Evolutionary conservation across 2,329 filamentous ascomycete species (phyloP), one percentile per base, ranked within the genome.

Genomic region (Hymenoscyphus infarciens): DNA sequence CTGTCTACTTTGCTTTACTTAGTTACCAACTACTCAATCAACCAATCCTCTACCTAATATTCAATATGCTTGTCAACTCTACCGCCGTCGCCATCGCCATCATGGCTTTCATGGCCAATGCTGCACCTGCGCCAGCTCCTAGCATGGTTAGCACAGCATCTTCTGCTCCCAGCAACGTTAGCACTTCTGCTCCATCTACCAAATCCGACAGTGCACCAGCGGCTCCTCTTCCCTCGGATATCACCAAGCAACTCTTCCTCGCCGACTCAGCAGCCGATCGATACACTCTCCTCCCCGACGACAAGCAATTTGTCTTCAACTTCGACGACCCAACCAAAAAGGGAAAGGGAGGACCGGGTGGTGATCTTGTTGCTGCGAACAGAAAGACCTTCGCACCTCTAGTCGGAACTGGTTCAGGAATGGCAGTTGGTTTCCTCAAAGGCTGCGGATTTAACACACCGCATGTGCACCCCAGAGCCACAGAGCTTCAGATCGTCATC

Each of bases 361-460:
- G 82, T 49, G 76, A 81, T 68, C 76, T 83, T 64, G 74, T 82
- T 42, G 75, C 78, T 22, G 81, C 83, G 54, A 83, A 84, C 75
- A 78, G 82, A 70, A 80, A 81, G 74, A 80, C 78, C 39, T 86
- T 85, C 74, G 83, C 83, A 2, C 81, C 82, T 29, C 79, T 86
- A 22, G 80, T 83, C 22, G 78, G 80, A 56, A 82, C 81, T 3
- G 78, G 78, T 22, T 74, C 80, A 39, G 78, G 77, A 62, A 82
- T 83, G 76, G 80, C 81, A 2, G 73, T 85, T 7, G 82, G 81
- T 49, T 80, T 80, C 68, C 73, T 86, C 42, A 75, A 77, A 38
- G 75, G 77, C 39, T 86, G 82, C 69, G 82, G 80, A 63, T 81
- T 86, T 74, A 84, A 83, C 76, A 83, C 80, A 7, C 81, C 82